phyloP scores from a whole-genome alignment of 2,329 filamentous ascomycete genomes.

The Sporothrix mexicana region DNA sequence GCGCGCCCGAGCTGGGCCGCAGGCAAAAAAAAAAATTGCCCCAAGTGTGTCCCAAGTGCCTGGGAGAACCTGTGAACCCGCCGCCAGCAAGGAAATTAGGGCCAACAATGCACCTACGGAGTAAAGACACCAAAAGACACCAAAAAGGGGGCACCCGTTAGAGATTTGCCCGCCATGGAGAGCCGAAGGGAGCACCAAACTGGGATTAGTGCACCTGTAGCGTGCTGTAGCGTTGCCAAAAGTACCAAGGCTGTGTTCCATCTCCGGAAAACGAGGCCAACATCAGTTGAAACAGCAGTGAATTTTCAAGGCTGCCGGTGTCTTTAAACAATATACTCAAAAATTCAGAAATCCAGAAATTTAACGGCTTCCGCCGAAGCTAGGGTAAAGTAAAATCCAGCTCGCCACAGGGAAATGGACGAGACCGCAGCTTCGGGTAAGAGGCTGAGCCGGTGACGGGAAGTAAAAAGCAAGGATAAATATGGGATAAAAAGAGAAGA shows the following conservation, averaged over 20 bases:
- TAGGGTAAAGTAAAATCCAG: background rate
- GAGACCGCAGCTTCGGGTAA: background rate
- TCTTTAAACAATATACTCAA: too few species aligned
- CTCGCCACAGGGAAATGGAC: background rate
- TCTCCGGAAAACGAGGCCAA: background rate
- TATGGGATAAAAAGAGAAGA: background rate
- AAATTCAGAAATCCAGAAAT: background rate
- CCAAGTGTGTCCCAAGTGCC: background rate
- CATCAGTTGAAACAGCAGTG: background rate
- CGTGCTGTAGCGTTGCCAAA: background rate
- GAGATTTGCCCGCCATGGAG: conserved; percentile 4
- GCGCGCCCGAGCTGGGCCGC: conserved; percentile 5
- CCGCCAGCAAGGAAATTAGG: background rate
- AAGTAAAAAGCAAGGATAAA: background rate
- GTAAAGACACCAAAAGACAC: background rate
- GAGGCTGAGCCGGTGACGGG: conserved; percentile 13
- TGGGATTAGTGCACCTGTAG: conserved; percentile 1
- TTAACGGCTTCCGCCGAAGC: conserved; percentile 17
- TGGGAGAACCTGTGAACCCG: background rate
- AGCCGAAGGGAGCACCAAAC: background rate
- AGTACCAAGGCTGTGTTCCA: background rate
- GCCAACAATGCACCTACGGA: background rate
- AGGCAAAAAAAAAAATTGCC: background rate
- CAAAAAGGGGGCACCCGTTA: conserved; percentile 11
- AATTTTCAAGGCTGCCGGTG: background rate